These are phyloP conservation scores for Paralagenidium karlingii DNA, from an alignment of 352 stramenopile genomes.

Conservation along the genomic window DNA sequence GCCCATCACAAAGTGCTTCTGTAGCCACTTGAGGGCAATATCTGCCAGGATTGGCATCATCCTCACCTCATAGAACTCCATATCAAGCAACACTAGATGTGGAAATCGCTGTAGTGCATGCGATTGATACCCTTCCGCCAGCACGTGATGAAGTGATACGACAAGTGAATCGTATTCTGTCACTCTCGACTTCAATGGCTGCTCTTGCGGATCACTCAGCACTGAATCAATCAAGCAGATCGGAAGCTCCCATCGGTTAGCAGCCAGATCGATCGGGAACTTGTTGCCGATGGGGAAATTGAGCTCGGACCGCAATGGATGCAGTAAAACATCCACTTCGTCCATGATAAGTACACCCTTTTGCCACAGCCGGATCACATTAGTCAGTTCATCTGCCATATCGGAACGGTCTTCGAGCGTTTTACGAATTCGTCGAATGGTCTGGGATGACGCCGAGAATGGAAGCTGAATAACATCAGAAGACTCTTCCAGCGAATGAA, in stretches of 20 bases:
- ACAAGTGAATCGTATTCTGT: too few relatives aligned
- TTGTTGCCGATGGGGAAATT: slow-evolving; percentile 90
- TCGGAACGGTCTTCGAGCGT: slow-evolving; percentile 69
- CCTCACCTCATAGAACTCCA: slow-evolving; percentile 89
- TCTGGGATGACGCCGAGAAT: slow-evolving; percentile 45
- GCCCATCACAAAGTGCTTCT: slow-evolving; percentile 84
- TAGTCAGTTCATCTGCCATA: slow-evolving; percentile 85
- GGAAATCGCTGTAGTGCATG: slow-evolving; percentile 95
- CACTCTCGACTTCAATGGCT: slow-evolving; percentile 26
- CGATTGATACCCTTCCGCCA: slow-evolving; percentile 84
- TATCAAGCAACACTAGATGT: slow-evolving; percentile 96
- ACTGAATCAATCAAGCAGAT: slow-evolving; percentile 93
- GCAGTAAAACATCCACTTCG: slow-evolving; percentile 87
- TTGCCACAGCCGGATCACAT: slow-evolving; percentile 84
- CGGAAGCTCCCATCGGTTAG: slow-evolving; percentile 86
- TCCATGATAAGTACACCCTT: slow-evolving; percentile 91
- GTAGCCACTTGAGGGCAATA: slow-evolving; percentile 68
- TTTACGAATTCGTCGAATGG: slow-evolving; percentile 47
- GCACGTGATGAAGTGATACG: slow-evolving; percentile 86
- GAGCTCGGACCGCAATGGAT: slow-evolving; percentile 83
- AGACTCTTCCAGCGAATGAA: slow-evolving; percentile 84
- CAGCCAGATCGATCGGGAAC: slow-evolving; percentile 80
- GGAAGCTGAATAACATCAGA: slow-evolving; percentile 53
- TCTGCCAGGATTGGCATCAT: slow-evolving; percentile 91
- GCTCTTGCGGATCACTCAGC: slow-evolving; percentile 20